Base-by-base conservation (phyloP, 345 rosid genomes). In the Tarenaya hassleriana region DNA sequence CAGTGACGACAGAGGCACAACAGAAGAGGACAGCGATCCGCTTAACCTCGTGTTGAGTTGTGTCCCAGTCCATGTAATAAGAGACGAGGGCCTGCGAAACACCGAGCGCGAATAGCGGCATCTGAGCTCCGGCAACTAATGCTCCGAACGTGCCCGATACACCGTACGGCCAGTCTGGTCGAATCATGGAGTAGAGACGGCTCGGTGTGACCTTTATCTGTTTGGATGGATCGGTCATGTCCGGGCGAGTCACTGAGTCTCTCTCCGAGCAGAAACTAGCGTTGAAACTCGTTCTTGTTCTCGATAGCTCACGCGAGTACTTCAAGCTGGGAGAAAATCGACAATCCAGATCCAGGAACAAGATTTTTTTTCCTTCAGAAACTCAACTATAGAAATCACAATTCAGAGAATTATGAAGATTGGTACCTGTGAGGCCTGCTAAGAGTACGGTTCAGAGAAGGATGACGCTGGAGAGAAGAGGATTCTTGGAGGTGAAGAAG, bases 61-160 rank as follows among this genome's bases (percentile, higher is more conserved):
- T 73, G 7, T 75, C 95, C 98, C 98, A 91, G 65, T 62, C 82
- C 78, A 69, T 69, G 75, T 91, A 91, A 60, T 59, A 79, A 13
- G 98, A 46, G 34, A 91, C 96, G 41, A 91, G 88, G 40, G 96
- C 92, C 49, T 88, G 94, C 16, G 98, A 77, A 62, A 91, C 83
- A 6, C 98, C 98, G 47, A 91, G 90, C 4, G 98, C 98, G 19
- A 91, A 91, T 39, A 91, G 86, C 3, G 98, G 98, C 98, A 88
- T 84, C 68, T 76, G 86, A 18, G 98, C 77, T 71, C 98, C 98
- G n/a, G 94, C 83, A 32, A 81, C 62, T 1, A 91, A 72, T 18
- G 94, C 96, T 41, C 81, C 60, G 16, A 84, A 21, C 44, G 81
- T 82, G 31, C 98, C 98, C 33, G 66, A 57, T 10, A 83, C 20